Evolutionary conservation across 164 flowering plant species (phyloP).

Genomic region (Aristolochia californica): DNA sequence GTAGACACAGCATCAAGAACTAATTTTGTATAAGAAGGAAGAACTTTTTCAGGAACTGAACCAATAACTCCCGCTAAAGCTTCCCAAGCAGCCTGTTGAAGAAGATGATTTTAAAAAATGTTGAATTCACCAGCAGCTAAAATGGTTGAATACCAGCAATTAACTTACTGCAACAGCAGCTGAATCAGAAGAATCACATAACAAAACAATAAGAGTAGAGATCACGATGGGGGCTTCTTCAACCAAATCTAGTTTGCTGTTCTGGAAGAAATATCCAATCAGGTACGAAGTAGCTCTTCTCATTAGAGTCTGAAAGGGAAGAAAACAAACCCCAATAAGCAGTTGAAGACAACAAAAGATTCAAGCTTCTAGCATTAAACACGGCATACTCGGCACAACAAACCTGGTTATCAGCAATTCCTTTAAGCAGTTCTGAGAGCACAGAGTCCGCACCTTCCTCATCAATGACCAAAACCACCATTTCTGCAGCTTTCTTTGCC

Average conservation of each 20-base stretch:
- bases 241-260: constrained; percentile 86
- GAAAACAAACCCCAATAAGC: not conserved
- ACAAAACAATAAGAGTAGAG: constrained; percentile 71
- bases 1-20: constrained; percentile 97
- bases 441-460: constrained; percentile 86
- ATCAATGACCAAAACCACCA: constrained; percentile 86
- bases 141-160: not conserved
- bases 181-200: constrained; percentile 87
- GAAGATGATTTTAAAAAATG: constrained; percentile 3
- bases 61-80: constrained; percentile 73
- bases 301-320: constrained; percentile 51
- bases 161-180: constrained; percentile 60
- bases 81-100: constrained; percentile 84
- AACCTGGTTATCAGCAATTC: constrained; percentile 74
- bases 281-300: constrained; percentile 71
- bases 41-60: constrained; percentile 88
- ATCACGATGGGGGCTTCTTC: constrained; percentile 94
- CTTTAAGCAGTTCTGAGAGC: constrained; percentile 79
- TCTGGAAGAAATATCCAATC: constrained; percentile 81
- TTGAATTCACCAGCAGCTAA: not conserved
- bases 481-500: constrained; percentile 96
- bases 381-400: not conserved
- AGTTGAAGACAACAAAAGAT: not conserved
- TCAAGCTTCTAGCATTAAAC: not conserved
- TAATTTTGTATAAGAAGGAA: constrained; percentile 76